Evolutionary conservation across 1,139 yeast species (phyloP).

Genomic region (Entelexis sorbosivorans): DNA sequence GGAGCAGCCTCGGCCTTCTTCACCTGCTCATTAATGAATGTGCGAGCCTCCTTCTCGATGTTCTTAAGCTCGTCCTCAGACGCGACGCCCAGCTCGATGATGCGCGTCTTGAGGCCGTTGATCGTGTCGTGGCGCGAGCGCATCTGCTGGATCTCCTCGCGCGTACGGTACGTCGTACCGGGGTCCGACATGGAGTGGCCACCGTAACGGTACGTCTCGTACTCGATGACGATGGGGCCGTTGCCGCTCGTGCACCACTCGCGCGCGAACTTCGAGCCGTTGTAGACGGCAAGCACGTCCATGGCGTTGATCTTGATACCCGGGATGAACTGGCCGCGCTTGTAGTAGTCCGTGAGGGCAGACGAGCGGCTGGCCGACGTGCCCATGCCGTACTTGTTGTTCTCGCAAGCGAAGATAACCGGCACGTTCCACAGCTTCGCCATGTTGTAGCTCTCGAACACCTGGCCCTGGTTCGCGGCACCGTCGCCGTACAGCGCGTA

Average conservation of each 20-base stretch:
- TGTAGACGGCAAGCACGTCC: constrained; percentile 92
- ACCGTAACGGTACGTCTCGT: constrained; percentile 97
- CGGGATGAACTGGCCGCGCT: constrained; percentile 98
- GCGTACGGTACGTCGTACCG: constrained; percentile 98
- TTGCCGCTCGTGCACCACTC: constrained; percentile 90
- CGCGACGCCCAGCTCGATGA: constrained; percentile 73
- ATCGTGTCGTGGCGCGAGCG: constrained; percentile 96
- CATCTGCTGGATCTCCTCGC: constrained; percentile 99
- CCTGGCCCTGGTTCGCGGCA: constrained; percentile 99
- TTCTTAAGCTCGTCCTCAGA: constrained; percentile 89
- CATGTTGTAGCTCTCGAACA: constrained; percentile 94
- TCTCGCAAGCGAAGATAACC: constrained; percentile 89
- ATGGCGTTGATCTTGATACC: constrained; percentile 97
- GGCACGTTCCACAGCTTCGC: constrained; percentile 98
- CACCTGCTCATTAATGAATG: constrained; percentile 87
- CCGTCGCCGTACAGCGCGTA: constrained; percentile 96
- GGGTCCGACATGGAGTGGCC: constrained; percentile 99
- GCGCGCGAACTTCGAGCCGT: constrained; percentile 92
- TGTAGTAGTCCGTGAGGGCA: constrained; percentile 91
- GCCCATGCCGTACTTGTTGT: constrained; percentile 99
- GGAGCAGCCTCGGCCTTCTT: constrained; percentile 89
- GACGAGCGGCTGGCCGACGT: constrained; percentile 94
- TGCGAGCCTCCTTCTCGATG: constrained; percentile 91
- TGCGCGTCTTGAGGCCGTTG: constrained; percentile 82
- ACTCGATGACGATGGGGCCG: constrained; percentile 92